Conservation (phyloP, 192 early-diverging fungal genomes). For the Gonapodya prolifera region DNA sequence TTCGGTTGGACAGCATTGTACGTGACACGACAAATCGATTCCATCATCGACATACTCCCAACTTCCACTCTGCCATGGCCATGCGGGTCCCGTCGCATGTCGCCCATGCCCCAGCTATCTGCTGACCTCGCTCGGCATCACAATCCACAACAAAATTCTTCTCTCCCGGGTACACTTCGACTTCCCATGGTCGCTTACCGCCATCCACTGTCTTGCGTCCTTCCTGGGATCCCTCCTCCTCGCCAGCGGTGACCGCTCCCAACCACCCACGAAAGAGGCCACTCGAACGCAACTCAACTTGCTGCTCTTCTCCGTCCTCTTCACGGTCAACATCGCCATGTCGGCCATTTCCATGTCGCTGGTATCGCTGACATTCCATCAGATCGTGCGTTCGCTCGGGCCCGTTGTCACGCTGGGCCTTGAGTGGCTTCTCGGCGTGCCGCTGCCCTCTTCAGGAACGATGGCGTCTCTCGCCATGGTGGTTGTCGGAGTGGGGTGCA, state of each 20-base stretch:
- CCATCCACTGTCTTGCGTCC: constrained; percentile 63
- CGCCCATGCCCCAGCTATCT: too few relatives aligned
- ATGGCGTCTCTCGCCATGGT: not conserved
- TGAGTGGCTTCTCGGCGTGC: not conserved
- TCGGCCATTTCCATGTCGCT: constrained; percentile 66
- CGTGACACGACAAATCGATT: too few relatives aligned
- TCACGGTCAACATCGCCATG: constrained; percentile 80
- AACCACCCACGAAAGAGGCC: constrained; percentile 13
- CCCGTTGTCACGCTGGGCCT: not conserved
- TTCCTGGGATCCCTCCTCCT: constrained; percentile 44
- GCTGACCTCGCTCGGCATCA: not conserved
- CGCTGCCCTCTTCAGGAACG: not conserved
- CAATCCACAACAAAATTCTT: constrained; percentile 63
- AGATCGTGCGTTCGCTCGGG: not conserved
- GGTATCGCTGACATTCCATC: constrained; percentile 15
- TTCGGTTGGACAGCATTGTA: too few relatives aligned
- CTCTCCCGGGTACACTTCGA: constrained; percentile 55
- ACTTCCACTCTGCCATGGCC: too few relatives aligned
- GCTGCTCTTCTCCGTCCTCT: constrained; percentile 68
- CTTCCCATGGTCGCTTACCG: constrained; percentile 80
- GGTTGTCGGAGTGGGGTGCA: not conserved
- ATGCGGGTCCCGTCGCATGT: too few relatives aligned
- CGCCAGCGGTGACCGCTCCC: not conserved
- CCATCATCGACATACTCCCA: too few relatives aligned
- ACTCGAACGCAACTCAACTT: constrained; percentile 45